Evolutionary conservation across 75 land plant species (phyloP), one percentile per base, ranked within the genome.

Genomic region (Cupressus sempervirens): DNA sequence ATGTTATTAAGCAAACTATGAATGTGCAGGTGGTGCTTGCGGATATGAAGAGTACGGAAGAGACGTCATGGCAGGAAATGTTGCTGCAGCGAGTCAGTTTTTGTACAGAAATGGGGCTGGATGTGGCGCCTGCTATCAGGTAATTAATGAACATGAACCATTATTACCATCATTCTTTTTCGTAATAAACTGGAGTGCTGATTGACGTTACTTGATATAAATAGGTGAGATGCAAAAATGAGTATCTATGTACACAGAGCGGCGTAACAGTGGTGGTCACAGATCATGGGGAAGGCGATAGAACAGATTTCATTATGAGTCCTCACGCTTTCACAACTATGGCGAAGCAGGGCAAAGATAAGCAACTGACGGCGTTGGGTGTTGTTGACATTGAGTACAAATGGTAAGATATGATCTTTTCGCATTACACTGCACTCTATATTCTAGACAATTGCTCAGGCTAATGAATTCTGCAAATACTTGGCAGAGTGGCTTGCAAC

Each of bases 111-210:
- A 85, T 72, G 93, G 93, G 14, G 54, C 86, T 72, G 93, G 91
- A 43, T 92, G 93, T 58, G 93, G 93, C 5, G 90, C 87, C 15
- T 92, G 93, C 86, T 92, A 92, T 82, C 91, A 90, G 36, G 81
- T 62, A 15, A 58, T 1, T 48, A 48, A 48, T 9, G 50, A 10
- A 48, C 50, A 9, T 9, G 10, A 7, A n/a, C n/a, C n/a, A n/a
- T n/a, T n/a, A n/a, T n/a, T n/a, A 48, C 50, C 50, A 48, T 43
- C 5, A 43, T n/a, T n/a, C n/a, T n/a, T n/a, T n/a, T n/a, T n/a
- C n/a, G 10, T 8, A 48, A 48, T 8, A 8, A 1, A 48, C 1
- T 48, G 11, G 50, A 48, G 50, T 48, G 11, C 11, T 48, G 50
- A 48, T 0, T 48, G 50, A 48, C 9, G 50, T 48, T 48, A 1